phyloP scores from a whole-genome alignment of 768 basidiomycete species.

The Kwoniella dendrophila region DNA sequence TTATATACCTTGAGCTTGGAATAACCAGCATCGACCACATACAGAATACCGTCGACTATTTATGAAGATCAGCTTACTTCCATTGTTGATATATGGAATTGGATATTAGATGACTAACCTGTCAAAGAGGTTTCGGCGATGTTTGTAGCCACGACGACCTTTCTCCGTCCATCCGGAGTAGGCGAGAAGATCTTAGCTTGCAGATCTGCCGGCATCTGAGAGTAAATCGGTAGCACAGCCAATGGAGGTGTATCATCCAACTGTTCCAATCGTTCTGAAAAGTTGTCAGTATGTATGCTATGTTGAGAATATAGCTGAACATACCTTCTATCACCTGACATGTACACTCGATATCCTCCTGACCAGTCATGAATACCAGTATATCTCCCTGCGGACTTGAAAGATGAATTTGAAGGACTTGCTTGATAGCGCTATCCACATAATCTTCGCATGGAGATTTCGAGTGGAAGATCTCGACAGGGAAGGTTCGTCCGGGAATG shows the following conservation, averaged over 20 bases:
- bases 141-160: conserved; percentile 97
- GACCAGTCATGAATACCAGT: conserved; percentile 88
- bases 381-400: conserved; percentile 92
- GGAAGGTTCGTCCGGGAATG: conserved; percentile 92
- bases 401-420: conserved; percentile 93
- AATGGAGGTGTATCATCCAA: conserved; percentile 86
- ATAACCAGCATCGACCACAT: conserved; percentile 94
- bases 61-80: conserved; percentile 2
- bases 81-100: not conserved
- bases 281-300: conserved; percentile 1
- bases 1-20: conserved; percentile 99
- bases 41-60: conserved; percentile 93
- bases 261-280: conserved; percentile 80
- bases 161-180: conserved; percentile 87
- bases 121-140: conserved; percentile 98
- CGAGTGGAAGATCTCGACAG: conserved; percentile 91
- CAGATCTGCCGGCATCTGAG: conserved; percentile 98
- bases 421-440: conserved; percentile 96
- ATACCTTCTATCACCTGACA: conserved; percentile 89
- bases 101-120: conserved; percentile 59
- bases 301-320: conserved; percentile 36
- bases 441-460: conserved; percentile 99
- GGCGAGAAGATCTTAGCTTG: conserved; percentile 98
- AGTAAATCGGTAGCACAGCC: conserved; percentile 95
- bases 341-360: conserved; percentile 97